These are phyloP conservation scores for Albugo laibachii DNA, from an alignment of 352 stramenopile genomes.

Conservation along the genomic window DNA sequence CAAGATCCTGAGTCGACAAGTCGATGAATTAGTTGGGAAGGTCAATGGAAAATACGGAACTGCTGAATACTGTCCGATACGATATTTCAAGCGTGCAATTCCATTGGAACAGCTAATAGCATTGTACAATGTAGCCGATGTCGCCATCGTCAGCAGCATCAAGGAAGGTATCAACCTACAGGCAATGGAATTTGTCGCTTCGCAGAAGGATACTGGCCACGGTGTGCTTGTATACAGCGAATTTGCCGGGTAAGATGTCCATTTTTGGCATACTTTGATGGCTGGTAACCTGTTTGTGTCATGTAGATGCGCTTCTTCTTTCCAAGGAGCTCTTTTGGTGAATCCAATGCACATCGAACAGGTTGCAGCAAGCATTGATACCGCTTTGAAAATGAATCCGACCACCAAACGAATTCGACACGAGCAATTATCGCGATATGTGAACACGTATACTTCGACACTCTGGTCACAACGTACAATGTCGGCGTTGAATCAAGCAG, in stretches of 20 bases:
- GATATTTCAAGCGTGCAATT: conserved; percentile 76
- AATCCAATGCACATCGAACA: conserved; percentile 82
- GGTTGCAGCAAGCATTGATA: conserved; percentile 67
- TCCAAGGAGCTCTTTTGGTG: conserved; percentile 72
- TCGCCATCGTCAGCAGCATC: conserved; percentile 76
- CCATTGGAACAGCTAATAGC: conserved; percentile 76
- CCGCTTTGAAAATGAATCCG: conserved; percentile 67
- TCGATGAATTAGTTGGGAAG: conserved; percentile 77
- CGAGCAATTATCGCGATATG: conserved; percentile 67
- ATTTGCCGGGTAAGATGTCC: conserved; percentile 43
- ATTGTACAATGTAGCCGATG: conserved; percentile 77
- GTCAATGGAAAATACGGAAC: conserved; percentile 79
- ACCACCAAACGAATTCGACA: conserved; percentile 75
- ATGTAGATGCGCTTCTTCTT: conserved; percentile 64
- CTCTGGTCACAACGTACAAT: conserved; percentile 76
- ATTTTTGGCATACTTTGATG: not conserved
- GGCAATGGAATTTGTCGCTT: conserved; percentile 81
- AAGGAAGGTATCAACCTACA: conserved; percentile 84
- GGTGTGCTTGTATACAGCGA: conserved; percentile 82
- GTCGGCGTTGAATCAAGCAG: conserved; percentile 54
- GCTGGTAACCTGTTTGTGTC: conserved; percentile 8
- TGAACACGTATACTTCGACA: conserved; percentile 79
- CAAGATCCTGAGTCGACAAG: conserved; percentile 69
- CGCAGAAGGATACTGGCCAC: conserved; percentile 58
- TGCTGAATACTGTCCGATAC: conserved; percentile 73